Percentiles rank a stretch among this genome's conserved stretches.
Conservation (phyloP, 306 rosid species). For the Morella rubra region DNA sequence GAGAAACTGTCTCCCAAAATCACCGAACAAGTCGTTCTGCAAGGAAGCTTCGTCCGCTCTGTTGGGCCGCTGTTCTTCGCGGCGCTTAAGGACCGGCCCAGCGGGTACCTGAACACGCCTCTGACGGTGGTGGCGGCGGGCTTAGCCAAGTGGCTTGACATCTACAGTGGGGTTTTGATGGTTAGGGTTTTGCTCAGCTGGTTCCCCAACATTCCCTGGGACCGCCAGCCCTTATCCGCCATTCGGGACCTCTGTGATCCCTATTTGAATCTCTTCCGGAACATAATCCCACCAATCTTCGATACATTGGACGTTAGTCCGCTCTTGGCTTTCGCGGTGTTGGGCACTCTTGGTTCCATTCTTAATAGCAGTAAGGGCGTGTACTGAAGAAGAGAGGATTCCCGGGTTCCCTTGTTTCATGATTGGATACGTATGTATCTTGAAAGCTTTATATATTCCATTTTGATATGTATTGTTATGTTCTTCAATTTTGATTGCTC, state of each 20-base stretch:
- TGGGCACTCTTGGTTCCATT: constrained; percentile 74
- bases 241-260: constrained; percentile 94
- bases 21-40: constrained; percentile 1
- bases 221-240: constrained; percentile 82
- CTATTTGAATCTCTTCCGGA: constrained; percentile 76
- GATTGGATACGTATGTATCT: constrained; percentile 3
- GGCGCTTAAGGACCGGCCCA: constrained; percentile 37
- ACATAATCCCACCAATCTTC: constrained; percentile 82
- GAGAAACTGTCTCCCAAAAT: constrained; percentile 3
- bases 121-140: constrained; percentile 96
- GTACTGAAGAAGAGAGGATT: constrained; percentile 22
- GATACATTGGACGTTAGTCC: constrained; percentile 90
- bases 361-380: constrained; percentile 39
- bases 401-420: constrained; percentile 10
- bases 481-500: background rate
- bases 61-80: constrained; percentile 65
- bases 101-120: constrained; percentile 71
- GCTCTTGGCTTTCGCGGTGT: constrained; percentile 82
- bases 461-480: background rate
- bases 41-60: constrained; percentile 12
- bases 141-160: constrained; percentile 83
- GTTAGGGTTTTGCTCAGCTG: constrained; percentile 95
- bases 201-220: constrained; percentile 99
- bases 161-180: constrained; percentile 91
- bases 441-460: background rate